Evolutionary conservation across 352 stramenopile genomes (phyloP), one percentile per base, ranked within the genome.

Genomic region (Pythium oligandrum): DNA sequence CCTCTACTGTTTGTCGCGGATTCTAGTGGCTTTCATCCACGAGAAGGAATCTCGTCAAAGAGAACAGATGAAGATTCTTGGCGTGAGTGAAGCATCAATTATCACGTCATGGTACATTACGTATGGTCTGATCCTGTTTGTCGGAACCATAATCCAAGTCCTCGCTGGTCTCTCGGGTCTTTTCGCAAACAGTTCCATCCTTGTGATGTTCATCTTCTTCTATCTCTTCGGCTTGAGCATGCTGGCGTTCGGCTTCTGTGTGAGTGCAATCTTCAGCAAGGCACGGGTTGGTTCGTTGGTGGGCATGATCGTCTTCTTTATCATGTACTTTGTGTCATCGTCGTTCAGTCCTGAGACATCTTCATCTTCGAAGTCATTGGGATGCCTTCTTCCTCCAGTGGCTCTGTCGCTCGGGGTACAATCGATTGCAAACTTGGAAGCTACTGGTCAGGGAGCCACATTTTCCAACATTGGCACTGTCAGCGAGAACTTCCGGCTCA

Each of bases 291-390:
- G 87, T n/a, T 58, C 70, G 3, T 83, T 74, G 40, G 70, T 85
- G 37, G 85, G 82, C 34, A 86, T 95, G 63, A 74, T 92, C 40
- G 65, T 84, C 35, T 96, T 97, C 55, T 95, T 88, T 66, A 88
- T 96, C 63, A 85, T 96, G 72, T 84, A 96, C 52, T 92, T 92
- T 40, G 83, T 93, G 17, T 85, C 71, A 9, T 71, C 65, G 11
- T 70, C 59, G 7, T 82, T 86, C 40, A 78, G 61, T 6, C 51
- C 59, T 1, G 61, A 64, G 6, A 70, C 77, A 2, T 66, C 61
- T 6, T 68, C 73, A 36, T 39, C 55, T 33, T 61, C 68, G 45
- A 93, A 94, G 61, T 63, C 68, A 2, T 57, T 70, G 2, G 76
- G 65, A 0, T 90, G 68, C 31, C 55, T 95, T 0, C 49, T 94